phyloP scores from a whole-genome alignment of 2,329 filamentous ascomycete species.

The Colletotrichum costaricense region DNA sequence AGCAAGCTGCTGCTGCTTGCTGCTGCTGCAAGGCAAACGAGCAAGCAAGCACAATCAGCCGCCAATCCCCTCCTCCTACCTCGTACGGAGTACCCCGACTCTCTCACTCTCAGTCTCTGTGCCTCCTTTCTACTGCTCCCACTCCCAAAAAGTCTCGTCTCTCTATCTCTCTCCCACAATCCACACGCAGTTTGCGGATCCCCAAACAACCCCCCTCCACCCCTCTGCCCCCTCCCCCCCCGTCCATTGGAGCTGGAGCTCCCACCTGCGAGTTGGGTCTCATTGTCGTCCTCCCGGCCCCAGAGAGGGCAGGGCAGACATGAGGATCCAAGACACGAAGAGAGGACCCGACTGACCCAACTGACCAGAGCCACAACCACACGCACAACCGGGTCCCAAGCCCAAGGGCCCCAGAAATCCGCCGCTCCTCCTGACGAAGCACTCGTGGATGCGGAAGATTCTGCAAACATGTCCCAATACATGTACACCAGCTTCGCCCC shows the following conservation, averaged over 20 bases:
- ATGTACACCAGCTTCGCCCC: conserved; percentile 37
- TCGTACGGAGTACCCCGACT: too few relatives aligned
- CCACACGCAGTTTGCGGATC: conserved; percentile 5
- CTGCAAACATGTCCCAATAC: conserved; percentile 37
- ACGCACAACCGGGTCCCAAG: conserved; percentile 1
- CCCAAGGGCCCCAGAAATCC: conserved; percentile 10
- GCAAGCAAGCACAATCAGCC: neutral
- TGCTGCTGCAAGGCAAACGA: neutral
- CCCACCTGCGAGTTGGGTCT: conserved; percentile 25
- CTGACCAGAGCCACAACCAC: conserved; percentile 3
- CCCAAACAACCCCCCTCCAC: neutral
- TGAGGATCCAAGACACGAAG: conserved; percentile 17
- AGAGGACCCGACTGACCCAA: conserved; percentile 21
- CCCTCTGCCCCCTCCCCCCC: neutral
- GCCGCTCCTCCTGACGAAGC: conserved; percentile 3
- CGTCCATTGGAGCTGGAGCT: conserved; percentile 21
- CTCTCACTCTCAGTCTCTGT: neutral
- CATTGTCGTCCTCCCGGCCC: conserved; percentile 28
- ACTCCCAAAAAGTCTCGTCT: neutral
- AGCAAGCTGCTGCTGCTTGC: neutral
- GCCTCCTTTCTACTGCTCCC: neutral
- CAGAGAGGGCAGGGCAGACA: conserved; percentile 21
- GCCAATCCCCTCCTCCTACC: neutral
- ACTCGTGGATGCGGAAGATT: conserved; percentile 14
- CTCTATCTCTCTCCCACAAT: conserved; percentile 2